A percentile compares a stretch with the other conserved stretches of the same genome.
phyloP scores from a whole-genome alignment of 2,329 filamentous ascomycete genomes.

The Xylaria sp. region DNA sequence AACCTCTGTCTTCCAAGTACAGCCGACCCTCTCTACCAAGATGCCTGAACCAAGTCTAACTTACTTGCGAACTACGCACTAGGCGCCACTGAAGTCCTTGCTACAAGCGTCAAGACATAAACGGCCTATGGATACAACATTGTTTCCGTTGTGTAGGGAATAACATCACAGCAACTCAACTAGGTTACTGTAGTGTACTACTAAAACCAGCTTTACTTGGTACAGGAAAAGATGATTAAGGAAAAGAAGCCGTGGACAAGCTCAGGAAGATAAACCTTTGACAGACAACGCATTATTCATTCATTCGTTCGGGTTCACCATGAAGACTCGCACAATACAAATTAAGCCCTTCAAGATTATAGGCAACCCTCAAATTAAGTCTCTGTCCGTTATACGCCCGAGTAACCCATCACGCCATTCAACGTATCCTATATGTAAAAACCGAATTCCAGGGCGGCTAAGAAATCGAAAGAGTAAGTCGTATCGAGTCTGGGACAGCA shows the following conservation, averaged over 20 bases:
- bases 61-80: no score
- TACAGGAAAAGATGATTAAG: neutral
- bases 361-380: neutral
- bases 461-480: conserved; percentile 20
- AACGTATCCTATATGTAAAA: conserved; percentile 31
- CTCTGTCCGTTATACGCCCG: conserved; percentile 23
- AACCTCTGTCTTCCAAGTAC: no score
- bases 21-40: no score
- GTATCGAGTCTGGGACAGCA: conserved; percentile 15
- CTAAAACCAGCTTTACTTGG: neutral
- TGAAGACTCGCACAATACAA: neutral
- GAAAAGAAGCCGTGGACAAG: no score
- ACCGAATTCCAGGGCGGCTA: conserved; percentile 9
- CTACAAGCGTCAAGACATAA: no score
- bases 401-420: conserved; percentile 17
- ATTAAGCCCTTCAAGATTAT: neutral
- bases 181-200: no score
- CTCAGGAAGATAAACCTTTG: neutral
- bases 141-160: no score
- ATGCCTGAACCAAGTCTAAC: no score
- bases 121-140: no score
- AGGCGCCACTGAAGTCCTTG: no score
- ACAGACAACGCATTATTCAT: neutral
- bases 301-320: neutral
- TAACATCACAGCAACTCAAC: no score